Conservation (phyloP, 164 flowering plant genomes). For the Akebia trifoliata region DNA sequence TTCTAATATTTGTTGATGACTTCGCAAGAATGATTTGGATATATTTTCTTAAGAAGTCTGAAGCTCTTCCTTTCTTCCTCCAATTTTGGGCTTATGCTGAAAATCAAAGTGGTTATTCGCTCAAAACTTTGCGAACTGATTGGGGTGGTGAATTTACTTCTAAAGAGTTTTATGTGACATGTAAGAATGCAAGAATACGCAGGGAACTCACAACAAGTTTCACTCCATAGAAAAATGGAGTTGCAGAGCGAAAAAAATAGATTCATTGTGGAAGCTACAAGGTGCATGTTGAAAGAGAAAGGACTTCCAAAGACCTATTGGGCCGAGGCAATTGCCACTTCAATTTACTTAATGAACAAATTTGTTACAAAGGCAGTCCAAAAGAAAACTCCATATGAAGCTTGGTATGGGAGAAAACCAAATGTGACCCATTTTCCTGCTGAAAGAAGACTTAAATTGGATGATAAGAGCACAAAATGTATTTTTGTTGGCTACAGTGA, state of each 20-base stretch:
- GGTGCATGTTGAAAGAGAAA: constrained; percentile 1
- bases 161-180: not conserved
- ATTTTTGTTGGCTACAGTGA: constrained; percentile 6
- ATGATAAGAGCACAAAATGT: not conserved
- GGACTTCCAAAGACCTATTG: not conserved
- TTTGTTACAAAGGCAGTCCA: not conserved
- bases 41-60: not conserved
- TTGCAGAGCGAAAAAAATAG: not conserved
- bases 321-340: not conserved
- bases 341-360: not conserved
- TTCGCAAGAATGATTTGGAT: not conserved
- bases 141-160: not conserved
- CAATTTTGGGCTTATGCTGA: not conserved
- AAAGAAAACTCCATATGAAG: constrained; percentile 1
- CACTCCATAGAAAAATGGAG: not conserved
- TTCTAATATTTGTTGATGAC: constrained; percentile 6
- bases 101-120: not conserved
- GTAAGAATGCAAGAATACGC: not conserved
- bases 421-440: not conserved
- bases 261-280: not conserved
- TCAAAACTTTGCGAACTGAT: not conserved
- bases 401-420: not conserved
- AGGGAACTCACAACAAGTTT: too few species aligned
- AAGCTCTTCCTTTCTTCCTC: not conserved
- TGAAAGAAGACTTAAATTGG: not conserved